phyloP scores from a whole-genome alignment of 1,139 yeast species.

The Yamadazyma mexicana region DNA sequence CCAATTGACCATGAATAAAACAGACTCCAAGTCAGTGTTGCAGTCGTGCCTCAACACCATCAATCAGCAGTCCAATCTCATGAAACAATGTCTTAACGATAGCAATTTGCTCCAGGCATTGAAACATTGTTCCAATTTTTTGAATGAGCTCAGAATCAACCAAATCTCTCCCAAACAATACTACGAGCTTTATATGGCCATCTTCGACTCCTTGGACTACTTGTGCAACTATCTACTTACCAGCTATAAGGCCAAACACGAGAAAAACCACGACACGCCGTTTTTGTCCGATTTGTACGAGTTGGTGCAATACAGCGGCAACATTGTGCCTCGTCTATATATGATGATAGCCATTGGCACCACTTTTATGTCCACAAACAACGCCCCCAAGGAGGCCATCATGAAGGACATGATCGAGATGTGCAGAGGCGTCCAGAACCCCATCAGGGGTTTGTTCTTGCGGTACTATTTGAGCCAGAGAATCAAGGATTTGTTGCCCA shows the following conservation, averaged over 20 bases:
- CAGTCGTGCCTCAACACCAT: constrained; percentile 59
- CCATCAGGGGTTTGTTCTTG: constrained; percentile 83
- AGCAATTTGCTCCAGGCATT: constrained; percentile 79
- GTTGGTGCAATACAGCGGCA: constrained; percentile 92
- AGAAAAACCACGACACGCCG: constrained; percentile 37
- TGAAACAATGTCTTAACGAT: constrained; percentile 78
- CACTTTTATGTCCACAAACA: constrained; percentile 74
- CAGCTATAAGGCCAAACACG: constrained; percentile 52
- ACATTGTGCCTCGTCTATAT: constrained; percentile 86
- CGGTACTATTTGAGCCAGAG: constrained; percentile 87
- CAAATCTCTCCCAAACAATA: constrained; percentile 85
- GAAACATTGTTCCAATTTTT: constrained; percentile 81
- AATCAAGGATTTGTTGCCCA: constrained; percentile 69
- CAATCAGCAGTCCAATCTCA: constrained; percentile 67
- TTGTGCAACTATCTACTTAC: constrained; percentile 66
- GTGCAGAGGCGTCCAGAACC: constrained; percentile 98
- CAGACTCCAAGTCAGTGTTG: constrained; percentile 22
- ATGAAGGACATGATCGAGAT: constrained; percentile 96
- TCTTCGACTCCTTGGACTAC: constrained; percentile 78
- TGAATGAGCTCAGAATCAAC: constrained; percentile 79
- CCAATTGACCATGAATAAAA: constrained; percentile 7
- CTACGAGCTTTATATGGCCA: constrained; percentile 84
- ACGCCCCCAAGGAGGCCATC: constrained; percentile 81
- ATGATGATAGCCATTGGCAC: constrained; percentile 96
- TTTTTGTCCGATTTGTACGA: constrained; percentile 91